Evolutionary conservation across 805 yeast species (phyloP).

Genomic region (Cyberlindnera mississippiensis): DNA sequence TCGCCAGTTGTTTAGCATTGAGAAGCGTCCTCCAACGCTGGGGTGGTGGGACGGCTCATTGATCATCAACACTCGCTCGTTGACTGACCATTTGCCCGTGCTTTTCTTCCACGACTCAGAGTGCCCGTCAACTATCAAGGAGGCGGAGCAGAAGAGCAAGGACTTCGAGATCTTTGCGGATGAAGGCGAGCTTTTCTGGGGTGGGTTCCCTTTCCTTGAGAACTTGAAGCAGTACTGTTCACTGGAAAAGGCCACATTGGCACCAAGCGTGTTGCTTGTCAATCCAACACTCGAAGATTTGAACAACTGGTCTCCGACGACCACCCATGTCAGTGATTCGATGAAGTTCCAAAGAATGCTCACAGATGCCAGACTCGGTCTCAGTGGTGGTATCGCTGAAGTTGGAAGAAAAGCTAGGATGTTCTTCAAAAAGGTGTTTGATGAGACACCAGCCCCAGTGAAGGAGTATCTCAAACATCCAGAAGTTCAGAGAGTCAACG

Average conservation of each 20-base stretch:
- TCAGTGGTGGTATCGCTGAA: conserved; percentile 67
- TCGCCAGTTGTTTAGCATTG: conserved; percentile 67
- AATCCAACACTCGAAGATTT: conserved; percentile 63
- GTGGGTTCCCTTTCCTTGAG: conserved; percentile 74
- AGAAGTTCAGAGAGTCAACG: conserved; percentile 74
- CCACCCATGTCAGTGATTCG: conserved; percentile 46
- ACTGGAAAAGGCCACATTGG: conserved; percentile 66
- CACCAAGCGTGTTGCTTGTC: conserved; percentile 66
- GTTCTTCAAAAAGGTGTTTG: conserved; percentile 57
- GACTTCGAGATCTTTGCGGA: conserved; percentile 72
- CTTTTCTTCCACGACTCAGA: conserved; percentile 92
- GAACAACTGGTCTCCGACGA: conserved; percentile 33
- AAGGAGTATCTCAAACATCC: conserved; percentile 62
- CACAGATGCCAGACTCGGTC: conserved; percentile 28
- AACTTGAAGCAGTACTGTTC: conserved; percentile 52
- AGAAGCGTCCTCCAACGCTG: conserved; percentile 74
- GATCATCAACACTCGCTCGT: conserved; percentile 58
- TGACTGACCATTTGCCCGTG: conserved; percentile 69
- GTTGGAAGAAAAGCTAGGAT: conserved; percentile 54
- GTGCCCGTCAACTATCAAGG: conserved; percentile 65
- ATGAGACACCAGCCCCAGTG: conserved; percentile 49
- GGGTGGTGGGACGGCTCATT: conserved; percentile 95
- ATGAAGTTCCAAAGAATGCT: conserved; percentile 79
- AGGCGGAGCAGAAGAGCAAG: conserved; percentile 54
- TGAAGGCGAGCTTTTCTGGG: conserved; percentile 70